phyloP scores from a whole-genome alignment of 2,329 filamentous ascomycete species.

The Huntiella bhutanensis region DNA sequence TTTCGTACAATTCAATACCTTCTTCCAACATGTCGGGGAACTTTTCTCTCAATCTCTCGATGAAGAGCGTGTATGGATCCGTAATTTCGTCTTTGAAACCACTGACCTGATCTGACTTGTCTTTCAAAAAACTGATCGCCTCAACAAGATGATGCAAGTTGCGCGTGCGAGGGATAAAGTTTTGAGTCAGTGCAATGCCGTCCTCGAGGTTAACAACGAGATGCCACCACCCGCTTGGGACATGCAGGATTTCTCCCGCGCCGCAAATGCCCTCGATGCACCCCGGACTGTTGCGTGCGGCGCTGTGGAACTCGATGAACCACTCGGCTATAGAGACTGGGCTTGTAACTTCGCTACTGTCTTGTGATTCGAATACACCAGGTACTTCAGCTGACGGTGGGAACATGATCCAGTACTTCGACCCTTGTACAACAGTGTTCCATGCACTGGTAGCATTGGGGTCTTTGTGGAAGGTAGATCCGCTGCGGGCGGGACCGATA shows the following conservation, averaged over 20 bases:
- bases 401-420: constrained; percentile 99
- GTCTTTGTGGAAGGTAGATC: constrained; percentile 86
- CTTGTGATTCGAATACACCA: constrained; percentile 73
- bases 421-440: constrained; percentile 80
- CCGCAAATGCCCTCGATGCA: constrained; percentile 74
- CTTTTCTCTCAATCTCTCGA: constrained; percentile 41
- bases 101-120: constrained; percentile 71
- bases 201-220: constrained; percentile 75
- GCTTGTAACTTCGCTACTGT: constrained; percentile 83
- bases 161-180: constrained; percentile 60
- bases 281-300: constrained; percentile 55
- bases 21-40: constrained; percentile 50
- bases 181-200: constrained; percentile 81
- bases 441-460: constrained; percentile 61
- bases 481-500: constrained; percentile 67
- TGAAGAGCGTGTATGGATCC: constrained; percentile 59
- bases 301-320: constrained; percentile 72
- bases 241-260: constrained; percentile 74
- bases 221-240: constrained; percentile 94
- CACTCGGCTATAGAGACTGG: constrained; percentile 95
- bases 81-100: constrained; percentile 57
- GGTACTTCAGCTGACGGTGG: constrained; percentile 61
- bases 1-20: constrained; percentile 45
- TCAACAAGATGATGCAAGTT: constrained; percentile 41
- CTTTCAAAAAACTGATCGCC: constrained; percentile 60